phyloP scores from a whole-genome alignment of 495 filamentous ascomycete genomes.

The Copromyces sp. region DNA sequence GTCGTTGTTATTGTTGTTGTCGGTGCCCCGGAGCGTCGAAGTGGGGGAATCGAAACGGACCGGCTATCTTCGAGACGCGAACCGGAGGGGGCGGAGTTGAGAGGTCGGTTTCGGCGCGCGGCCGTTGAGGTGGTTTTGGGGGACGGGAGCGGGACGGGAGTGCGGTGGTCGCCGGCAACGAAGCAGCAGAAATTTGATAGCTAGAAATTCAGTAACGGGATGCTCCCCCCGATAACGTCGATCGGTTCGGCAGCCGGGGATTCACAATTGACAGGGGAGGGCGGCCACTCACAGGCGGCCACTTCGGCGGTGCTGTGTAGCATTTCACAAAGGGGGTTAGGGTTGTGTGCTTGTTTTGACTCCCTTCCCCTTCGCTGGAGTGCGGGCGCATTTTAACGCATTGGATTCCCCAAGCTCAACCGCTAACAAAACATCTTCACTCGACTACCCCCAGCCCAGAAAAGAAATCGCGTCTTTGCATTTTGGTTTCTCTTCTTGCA shows the following conservation, averaged over 20 bases:
- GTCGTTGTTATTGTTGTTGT: not conserved
- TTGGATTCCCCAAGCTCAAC: not conserved
- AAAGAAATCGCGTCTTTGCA: not conserved
- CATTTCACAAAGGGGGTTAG: not conserved
- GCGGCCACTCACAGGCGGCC: not conserved
- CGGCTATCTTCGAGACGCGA: not conserved
- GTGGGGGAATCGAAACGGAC: not conserved
- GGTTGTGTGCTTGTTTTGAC: not conserved
- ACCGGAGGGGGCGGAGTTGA: not conserved
- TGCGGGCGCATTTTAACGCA: not conserved
- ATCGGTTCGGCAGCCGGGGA: not conserved
- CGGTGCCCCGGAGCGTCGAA: not conserved
- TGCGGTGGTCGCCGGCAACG: not conserved
- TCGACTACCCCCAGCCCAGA: not conserved
- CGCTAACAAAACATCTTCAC: not conserved
- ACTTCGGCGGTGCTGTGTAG: not conserved
- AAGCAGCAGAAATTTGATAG: not conserved
- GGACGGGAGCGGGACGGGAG: not conserved
- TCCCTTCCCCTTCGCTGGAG: not conserved
- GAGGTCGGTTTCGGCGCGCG: not conserved
- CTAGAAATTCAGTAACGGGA: not conserved
- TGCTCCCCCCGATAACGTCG: not conserved
- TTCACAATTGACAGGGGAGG: not conserved
- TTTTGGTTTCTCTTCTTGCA: not conserved
- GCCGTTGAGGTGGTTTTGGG: conserved; percentile 1